Evolutionary conservation across 805 yeast genomes (phyloP).

Genomic region (Ogataea paradorogensis): DNA sequence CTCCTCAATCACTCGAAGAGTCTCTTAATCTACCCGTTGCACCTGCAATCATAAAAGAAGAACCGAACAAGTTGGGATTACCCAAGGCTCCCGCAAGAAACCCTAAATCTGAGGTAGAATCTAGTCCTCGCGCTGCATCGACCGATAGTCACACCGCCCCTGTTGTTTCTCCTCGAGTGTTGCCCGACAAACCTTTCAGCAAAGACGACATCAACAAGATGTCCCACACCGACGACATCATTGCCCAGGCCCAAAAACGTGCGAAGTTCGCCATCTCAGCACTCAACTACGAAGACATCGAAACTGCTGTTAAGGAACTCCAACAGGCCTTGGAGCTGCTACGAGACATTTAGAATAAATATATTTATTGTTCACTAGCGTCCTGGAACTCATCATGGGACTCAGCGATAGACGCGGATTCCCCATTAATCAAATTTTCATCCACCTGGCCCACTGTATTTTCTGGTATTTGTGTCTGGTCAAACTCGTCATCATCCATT

Average conservation of each 20-base stretch:
- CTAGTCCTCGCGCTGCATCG: slow-evolving; percentile 11
- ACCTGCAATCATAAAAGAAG: slow-evolving; percentile 32
- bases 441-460: slow-evolving; percentile 6
- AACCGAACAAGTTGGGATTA: slow-evolving; percentile 28
- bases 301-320: slow-evolving; percentile 64
- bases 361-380: slow-evolving; percentile 19
- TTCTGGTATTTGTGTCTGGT: background rate
- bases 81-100: slow-evolving; percentile 27
- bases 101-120: slow-evolving; percentile 1
- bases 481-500: slow-evolving; percentile 11
- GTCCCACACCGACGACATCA: slow-evolving; percentile 52
- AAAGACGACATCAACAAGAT: slow-evolving; percentile 46
- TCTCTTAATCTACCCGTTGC: slow-evolving; percentile 28
- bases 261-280: slow-evolving; percentile 80
- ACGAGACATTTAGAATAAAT: slow-evolving; percentile 16
- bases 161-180: too few species aligned
- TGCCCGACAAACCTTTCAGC: slow-evolving; percentile 11
- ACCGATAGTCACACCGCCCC: too few species aligned
- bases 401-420: background rate
- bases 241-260: slow-evolving; percentile 59
- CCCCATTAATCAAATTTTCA: background rate
- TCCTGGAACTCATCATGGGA: slow-evolving; percentile 23
- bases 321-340: slow-evolving; percentile 49
- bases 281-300: slow-evolving; percentile 69
- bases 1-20: slow-evolving; percentile 22